Percentiles rank a stretch among this genome's conserved stretches.
Evolutionary conservation across 1,284 basidiomycete genomes (phyloP).

Genomic region (Sanghuangporus weigelae): DNA sequence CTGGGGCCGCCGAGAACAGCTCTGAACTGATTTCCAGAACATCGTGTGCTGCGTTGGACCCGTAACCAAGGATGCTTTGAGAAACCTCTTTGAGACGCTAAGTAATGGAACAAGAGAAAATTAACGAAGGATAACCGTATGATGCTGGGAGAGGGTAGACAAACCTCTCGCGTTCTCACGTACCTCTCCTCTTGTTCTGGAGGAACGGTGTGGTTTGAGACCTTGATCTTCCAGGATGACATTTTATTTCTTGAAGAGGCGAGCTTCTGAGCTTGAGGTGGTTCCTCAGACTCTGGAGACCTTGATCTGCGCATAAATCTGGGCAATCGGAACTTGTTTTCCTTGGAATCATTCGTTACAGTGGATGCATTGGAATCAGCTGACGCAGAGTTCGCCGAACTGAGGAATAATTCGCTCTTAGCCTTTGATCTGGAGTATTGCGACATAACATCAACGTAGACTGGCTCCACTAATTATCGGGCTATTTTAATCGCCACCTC

Average conservation of each 20-base stretch:
- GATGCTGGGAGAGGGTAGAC: neutral
- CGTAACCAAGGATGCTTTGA: slow-evolving; percentile 42
- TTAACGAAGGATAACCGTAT: neutral
- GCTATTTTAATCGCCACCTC: neutral
- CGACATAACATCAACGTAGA: neutral
- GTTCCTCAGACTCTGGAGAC: neutral
- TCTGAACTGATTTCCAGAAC: slow-evolving; percentile 39
- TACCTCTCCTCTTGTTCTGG: slow-evolving; percentile 10
- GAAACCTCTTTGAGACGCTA: neutral
- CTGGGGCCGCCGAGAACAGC: slow-evolving; percentile 45
- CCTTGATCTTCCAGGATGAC: neutral
- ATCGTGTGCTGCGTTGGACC: slow-evolving; percentile 41
- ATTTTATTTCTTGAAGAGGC: neutral
- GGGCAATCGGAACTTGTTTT: neutral
- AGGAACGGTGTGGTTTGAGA: neutral
- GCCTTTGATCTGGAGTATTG: neutral
- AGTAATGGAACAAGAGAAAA: neutral
- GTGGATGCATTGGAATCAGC: neutral
- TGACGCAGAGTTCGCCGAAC: neutral
- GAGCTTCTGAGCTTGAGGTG: neutral
- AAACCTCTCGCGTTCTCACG: slow-evolving; percentile 1
- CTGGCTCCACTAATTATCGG: neutral
- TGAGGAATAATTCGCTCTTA: neutral
- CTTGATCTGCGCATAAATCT: neutral
- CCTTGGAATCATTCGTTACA: neutral